Conservation (phyloP, 495 filamentous ascomycete genomes). For the Hypoxylon crocopeplum region DNA sequence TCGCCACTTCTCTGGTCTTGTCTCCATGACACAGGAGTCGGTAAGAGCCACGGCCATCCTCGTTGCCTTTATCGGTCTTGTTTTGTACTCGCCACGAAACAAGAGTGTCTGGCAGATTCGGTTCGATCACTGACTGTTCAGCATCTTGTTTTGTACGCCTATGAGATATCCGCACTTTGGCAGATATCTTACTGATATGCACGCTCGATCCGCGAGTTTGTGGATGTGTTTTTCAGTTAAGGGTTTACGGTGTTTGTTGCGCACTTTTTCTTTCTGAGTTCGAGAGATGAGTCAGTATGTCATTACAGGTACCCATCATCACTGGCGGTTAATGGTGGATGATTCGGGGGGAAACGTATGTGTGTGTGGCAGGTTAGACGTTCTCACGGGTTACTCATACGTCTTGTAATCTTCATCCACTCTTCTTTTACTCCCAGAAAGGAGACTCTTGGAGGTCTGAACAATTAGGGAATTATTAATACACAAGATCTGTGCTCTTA, state of each 20-base stretch:
- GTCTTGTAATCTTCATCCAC: slow-evolving; percentile 28
- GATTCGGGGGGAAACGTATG: slow-evolving; percentile 27
- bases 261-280: slow-evolving; percentile 27
- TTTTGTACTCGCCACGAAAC: background rate
- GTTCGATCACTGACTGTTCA: background rate
- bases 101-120: background rate
- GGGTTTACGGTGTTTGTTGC: background rate
- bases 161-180: slow-evolving; percentile 15
- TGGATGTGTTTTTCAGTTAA: slow-evolving; percentile 18
- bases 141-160: background rate
- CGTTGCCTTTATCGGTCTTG: slow-evolving; percentile 17
- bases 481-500: no score
- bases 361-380: slow-evolving; percentile 18
- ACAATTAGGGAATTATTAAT: slow-evolving; percentile 36
- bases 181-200: slow-evolving; percentile 20
- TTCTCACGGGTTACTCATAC: slow-evolving; percentile 35
- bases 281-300: slow-evolving; percentile 35
- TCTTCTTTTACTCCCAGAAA: slow-evolving; percentile 12
- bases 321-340: slow-evolving; percentile 25
- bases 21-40: no score
- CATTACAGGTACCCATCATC: slow-evolving; percentile 32
- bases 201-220: background rate
- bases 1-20: no score
- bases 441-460: slow-evolving; percentile 32
- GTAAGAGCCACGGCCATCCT: background rate